Evolutionary conservation across 768 basidiomycete species (phyloP), one percentile per base, ranked within the genome.

Genomic region (Gloeophyllum trabeum): DNA sequence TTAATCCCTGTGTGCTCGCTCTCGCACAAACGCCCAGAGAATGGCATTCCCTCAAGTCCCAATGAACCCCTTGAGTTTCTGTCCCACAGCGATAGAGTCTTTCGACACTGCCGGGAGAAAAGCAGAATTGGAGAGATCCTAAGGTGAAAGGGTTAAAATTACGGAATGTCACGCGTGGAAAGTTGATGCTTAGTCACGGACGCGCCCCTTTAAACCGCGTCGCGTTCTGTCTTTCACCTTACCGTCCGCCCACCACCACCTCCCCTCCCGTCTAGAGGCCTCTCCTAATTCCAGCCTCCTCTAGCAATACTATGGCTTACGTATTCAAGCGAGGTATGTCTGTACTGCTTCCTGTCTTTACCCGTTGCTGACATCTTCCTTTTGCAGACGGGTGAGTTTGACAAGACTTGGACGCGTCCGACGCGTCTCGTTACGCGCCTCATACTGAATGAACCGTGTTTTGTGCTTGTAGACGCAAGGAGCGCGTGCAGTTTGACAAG

Each of bases 401-500:
- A 19, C 48, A 52, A 32, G 39, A 39, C 24, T 34, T 43, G 45
- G 41, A 58, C 57, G 58, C 58, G 58, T 56, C 43, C 43, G 39
- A 40, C 45, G 35, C 30, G 24, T 44, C 39, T 35, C 18, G 21
- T 44, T 49, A 12, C 20, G 50, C 43, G 23, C 25, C 10, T 35
- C 21, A 30, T 24, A 24, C 36, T 40, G 35, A 14, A 21, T 39
- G 24, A 47, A 54, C 51, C 43, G 25, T 48, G 48, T 12, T 38
- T n/a, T 24, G 18, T 14, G 35, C 32, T 51, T 6, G 12, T 48
- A 81, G 81, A 45, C 87, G 90, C 48, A 91, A 90, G 63, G 91
- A 94, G 63, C 82, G 79, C 57, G 85, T 94, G 41, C 82, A 88
- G 52, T 94, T 94, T 54, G 91, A 94, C 56, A 94, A 94, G 73